Base-by-base conservation (phyloP, 805 yeast genomes). In the Candida silvicultrix region DNA sequence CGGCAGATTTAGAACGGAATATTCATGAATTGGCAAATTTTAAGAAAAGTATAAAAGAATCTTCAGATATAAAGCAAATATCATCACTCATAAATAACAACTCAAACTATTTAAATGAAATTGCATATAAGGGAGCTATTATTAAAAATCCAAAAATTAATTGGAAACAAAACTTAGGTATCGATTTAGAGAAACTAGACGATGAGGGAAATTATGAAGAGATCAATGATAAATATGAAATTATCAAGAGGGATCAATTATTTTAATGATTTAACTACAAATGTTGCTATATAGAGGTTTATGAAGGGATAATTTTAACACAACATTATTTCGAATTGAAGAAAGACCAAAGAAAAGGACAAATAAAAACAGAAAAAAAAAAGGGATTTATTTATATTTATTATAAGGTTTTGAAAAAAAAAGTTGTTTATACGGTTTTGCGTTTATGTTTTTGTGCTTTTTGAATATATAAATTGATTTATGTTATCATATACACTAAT, bases 141-240 rank as follows among this genome's bases (percentile, higher is more conserved):
- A 49, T 56, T 19, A 58, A 56, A 41, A 54, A 59, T 40, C 64
- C 64, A 2, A 45, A 40, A 7, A 45, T 59, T 16, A 45, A 54
- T 34, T 59, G 64, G 64, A 46, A 50, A 12, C 28, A 49, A 3
- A 57, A 56, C n/a, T 58, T 51, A 35, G 60, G 53, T 4, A 39
- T 58, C 8, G 56, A 56, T 18, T 15, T 57, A 18, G 46, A 49
- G 11, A 40, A 45, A 16, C 23, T 48, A 18, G 12, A 28, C 12
- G 37, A 46, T 20, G 45, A 44, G 4, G 43, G 36, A 25, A 46
- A 45, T 38, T 42, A 51, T 25, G 52, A 51, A 14, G 48, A 44
- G 23, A 52, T 59, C 42, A 54, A 55, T 44, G 62, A 53, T 19
- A 49, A 47, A 23, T 59, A 59, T 41, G 61, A 59, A 42, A 55